A percentile compares a stretch with the other conserved stretches of the same genome.
Conservation (phyloP, 1,139 yeast genomes). For the Spathaspora sp. region DNA sequence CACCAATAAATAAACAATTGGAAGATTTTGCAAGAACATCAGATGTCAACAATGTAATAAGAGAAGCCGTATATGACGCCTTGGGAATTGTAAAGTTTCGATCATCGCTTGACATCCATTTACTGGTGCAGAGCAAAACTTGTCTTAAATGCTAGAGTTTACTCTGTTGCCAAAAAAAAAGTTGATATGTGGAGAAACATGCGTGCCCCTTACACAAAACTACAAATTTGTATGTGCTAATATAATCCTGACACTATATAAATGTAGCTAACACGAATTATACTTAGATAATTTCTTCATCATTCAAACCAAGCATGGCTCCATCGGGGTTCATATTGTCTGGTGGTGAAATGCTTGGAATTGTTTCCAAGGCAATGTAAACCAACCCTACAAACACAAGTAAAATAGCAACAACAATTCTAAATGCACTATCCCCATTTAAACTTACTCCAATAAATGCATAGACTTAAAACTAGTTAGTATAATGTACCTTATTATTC, state of each 20-base stretch:
- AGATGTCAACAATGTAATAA: conserved; percentile 22
- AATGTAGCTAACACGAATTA: not conserved
- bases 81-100: conserved; percentile 11
- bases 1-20: conserved; percentile 58
- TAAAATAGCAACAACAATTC: conserved; percentile 54
- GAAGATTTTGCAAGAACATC: conserved; percentile 50
- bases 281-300: conserved; percentile 38
- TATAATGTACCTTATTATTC: no score
- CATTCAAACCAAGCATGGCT: conserved; percentile 42
- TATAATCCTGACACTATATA: not conserved
- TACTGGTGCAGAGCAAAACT: not conserved
- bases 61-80: conserved; percentile 15
- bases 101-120: conserved; percentile 9
- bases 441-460: conserved; percentile 64
- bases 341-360: conserved; percentile 71
- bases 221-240: not conserved
- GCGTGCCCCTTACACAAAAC: not conserved
- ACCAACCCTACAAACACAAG: conserved; percentile 59
- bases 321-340: conserved; percentile 67
- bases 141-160: not conserved
- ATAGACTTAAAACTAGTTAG: no score
- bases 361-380: conserved; percentile 62
- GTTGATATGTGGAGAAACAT: not conserved
- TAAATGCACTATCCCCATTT: conserved; percentile 56
- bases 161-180: not conserved